Base-by-base conservation (phyloP, 2,329 filamentous ascomycete genomes). In the Blastomyces gilchristii region DNA sequence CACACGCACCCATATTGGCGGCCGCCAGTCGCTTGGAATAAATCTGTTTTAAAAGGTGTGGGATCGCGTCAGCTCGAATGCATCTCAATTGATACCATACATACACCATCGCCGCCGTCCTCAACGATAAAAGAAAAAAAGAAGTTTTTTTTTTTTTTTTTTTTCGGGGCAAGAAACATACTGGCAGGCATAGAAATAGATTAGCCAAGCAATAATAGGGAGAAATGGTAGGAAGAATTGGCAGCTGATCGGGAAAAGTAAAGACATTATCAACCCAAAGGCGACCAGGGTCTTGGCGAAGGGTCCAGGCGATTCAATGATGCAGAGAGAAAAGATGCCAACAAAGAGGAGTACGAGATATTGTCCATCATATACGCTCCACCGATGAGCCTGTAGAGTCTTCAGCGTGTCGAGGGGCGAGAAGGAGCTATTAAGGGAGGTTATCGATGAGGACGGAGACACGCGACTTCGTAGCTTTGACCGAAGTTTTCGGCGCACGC, bases 121-220 rank as follows among this genome's bases (percentile, higher is more conserved):
- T 18, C 28, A 31, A 31, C 28, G 28, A 31, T 31, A 31, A 34
- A 56, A 39, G 39, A 16, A 57, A 39, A 22, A 18, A 52, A 37
- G 2, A 34, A 49, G 47, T n/a, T 18, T 8, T 39, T 7, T 22
- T 22, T 22, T 22, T 22, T 22, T 22, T 22, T 22, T 22, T 22
- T 22, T 22, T 22, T 22, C n/a, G 9, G 37, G 25, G 60, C 50
- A 56, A 58, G 66, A 63, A 62, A 84, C 90, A 80, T 85, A 96
- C 91, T 93, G 88, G 81, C 89, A 94, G 67, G 88, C 87, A 76
- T 94, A 96, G 79, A 96, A 97, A 74, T 96, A 90, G 58, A 97
- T 80, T 50, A 97, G 81, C 85, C 92, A 97, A 31, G 86, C 87
- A 75, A 90, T 87, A 67, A 96, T 90, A 7, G 90, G 88, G 64